Conservation (phyloP, 208 protist species). For the Wallacemonas sp. region DNA sequence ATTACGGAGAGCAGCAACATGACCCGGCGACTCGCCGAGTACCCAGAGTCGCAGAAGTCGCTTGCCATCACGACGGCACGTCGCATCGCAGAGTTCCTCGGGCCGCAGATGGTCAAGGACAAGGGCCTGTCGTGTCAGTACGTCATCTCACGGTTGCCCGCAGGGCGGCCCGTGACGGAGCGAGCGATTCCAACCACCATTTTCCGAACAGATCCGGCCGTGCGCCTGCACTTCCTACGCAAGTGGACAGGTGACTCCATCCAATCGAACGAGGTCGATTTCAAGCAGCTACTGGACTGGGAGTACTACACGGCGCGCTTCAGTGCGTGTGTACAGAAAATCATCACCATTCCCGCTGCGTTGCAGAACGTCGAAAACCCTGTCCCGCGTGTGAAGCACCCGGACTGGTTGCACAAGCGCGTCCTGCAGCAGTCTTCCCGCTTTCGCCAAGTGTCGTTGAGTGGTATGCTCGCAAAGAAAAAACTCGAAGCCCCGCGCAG, state of each 20-base stretch:
- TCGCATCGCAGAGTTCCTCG: slow-evolving; percentile 98
- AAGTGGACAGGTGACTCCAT: slow-evolving; percentile 94
- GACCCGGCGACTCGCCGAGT: slow-evolving; percentile 95
- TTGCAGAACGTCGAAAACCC: slow-evolving; percentile 97
- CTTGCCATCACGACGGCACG: slow-evolving; percentile 97
- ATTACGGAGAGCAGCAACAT: slow-evolving; percentile 98
- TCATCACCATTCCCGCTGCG: slow-evolving; percentile 99
- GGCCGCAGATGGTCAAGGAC: slow-evolving; percentile 97
- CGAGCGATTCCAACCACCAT: slow-evolving; percentile 97
- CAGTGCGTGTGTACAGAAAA: slow-evolving; percentile 97
- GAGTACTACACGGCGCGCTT: slow-evolving; percentile 99
- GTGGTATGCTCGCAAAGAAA: slow-evolving; percentile 53
- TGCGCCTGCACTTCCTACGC: slow-evolving; percentile 91
- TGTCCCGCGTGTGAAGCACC: slow-evolving; percentile 96
- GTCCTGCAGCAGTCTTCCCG: slow-evolving; percentile 81
- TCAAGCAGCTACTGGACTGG: slow-evolving; percentile 98
- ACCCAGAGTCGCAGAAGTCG: slow-evolving; percentile 97
- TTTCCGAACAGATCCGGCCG: slow-evolving; percentile 92
- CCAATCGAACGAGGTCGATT: slow-evolving; percentile 57
- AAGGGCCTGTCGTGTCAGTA: slow-evolving; percentile 97
- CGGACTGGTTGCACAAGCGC: slow-evolving; percentile 97
- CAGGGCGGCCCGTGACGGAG: slow-evolving; percentile 96
- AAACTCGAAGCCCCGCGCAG: slow-evolving; percentile 6
- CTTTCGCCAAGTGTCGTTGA: slow-evolving; percentile 70
- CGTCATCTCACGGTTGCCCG: slow-evolving; percentile 97